Base-by-base conservation (phyloP, 345 rosid genomes). In the Hibiscus trionum region DNA sequence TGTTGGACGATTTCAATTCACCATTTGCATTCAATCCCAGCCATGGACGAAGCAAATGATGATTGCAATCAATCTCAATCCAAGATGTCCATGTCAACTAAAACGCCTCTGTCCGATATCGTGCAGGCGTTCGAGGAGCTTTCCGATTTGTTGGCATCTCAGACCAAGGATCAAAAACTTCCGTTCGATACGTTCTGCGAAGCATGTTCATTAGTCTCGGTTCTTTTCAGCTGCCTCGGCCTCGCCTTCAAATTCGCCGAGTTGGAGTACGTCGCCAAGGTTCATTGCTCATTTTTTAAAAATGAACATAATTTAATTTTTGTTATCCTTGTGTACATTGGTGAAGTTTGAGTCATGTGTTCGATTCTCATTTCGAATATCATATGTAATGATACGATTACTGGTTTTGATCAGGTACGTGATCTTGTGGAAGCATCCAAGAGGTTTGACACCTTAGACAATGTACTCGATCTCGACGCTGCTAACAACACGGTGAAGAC, bases 191-290 rank as follows among this genome's bases (percentile, higher is more conserved):
- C 71, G 6, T 93, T 93, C 57, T 86, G 92, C 46, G 80, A 73
- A 0, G 91, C 97, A 0, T 88, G 93, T 66, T 80, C 91, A 61
- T 79, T 86, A 47, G 97, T 93, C 46, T 78, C 96, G 39, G 81
- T 89, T 66, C 83, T 93, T 71, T 88, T 90, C 72, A 81, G 76
- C 64, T 84, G 84, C 75, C 96, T 93, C 1, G 98, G 98, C 61
- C 85, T 93, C 62, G 96, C 98, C 58, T 93, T 91, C 82, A 91
- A 87, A 81, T 91, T 93, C 65, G 97, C 97, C 9, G 94, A 91
- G 81, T 71, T 87, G 76, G 98, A 91, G 80, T 91, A 87, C 78
- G 79, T 86, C 59, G 68, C 88, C 73, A 93, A 93, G 88, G 97
- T 93, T 65, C 55, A 57, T 69, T 50, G 12, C 49, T 49, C 15